Evolutionary conservation across 768 basidiomycete genomes (phyloP).

Genomic region (Pisolithus microcarpus): DNA sequence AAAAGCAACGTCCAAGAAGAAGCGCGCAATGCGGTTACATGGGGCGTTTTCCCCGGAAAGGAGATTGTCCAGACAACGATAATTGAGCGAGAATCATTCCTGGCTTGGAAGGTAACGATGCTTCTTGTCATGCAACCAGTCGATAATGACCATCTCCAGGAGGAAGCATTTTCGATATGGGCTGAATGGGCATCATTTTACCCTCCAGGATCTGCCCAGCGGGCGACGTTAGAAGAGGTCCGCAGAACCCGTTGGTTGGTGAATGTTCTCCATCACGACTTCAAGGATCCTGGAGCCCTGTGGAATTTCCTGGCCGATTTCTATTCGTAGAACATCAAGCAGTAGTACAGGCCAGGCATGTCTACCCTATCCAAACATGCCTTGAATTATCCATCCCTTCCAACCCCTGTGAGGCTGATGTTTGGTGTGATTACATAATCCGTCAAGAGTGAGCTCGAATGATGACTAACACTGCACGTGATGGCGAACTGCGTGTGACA

Average conservation of each 20-base stretch:
- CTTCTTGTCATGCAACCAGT: neutral
- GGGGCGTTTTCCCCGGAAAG: slow-evolving; percentile 97
- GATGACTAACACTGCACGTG: too few species aligned
- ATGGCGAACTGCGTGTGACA: too few species aligned
- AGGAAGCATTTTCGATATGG: slow-evolving; percentile 97
- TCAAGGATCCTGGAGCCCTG: slow-evolving; percentile 65
- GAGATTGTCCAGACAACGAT: slow-evolving; percentile 96
- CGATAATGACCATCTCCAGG: slow-evolving; percentile 39
- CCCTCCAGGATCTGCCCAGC: slow-evolving; percentile 63
- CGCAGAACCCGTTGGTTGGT: slow-evolving; percentile 80
- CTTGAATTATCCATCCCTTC: too few species aligned
- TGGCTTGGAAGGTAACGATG: slow-evolving; percentile 82
- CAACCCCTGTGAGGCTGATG: too few species aligned
- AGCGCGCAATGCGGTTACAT: slow-evolving; percentile 91
- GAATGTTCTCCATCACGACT: slow-evolving; percentile 91
- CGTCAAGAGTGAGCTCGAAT: too few species aligned
- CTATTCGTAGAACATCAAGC: neutral
- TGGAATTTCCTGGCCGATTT: slow-evolving; percentile 64
- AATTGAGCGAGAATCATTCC: slow-evolving; percentile 90
- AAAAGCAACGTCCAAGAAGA: slow-evolving; percentile 72
- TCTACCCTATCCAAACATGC: too few species aligned
- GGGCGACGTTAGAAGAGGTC: slow-evolving; percentile 65
- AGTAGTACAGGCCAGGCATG: too few species aligned
- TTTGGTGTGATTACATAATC: too few species aligned
- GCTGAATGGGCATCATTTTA: slow-evolving; percentile 89